These are phyloP conservation scores for Aspergillus arachidicola DNA, from an alignment of 2,329 filamentous ascomycete genomes.

Conservation along the genomic window DNA sequence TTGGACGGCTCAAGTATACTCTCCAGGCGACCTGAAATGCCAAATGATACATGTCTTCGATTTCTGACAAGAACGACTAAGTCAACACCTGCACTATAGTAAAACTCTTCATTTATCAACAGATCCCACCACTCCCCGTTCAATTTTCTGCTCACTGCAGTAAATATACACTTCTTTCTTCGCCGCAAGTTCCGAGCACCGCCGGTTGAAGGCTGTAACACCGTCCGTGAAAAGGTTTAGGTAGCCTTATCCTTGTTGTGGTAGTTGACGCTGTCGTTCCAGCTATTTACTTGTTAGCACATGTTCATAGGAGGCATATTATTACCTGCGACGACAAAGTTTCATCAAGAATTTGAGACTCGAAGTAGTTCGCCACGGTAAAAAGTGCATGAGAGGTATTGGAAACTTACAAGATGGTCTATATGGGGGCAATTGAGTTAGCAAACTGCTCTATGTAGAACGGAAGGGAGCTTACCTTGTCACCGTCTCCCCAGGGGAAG, in stretches of 20 bases:
- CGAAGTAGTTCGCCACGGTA: neutral
- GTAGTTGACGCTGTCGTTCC: conserved; percentile 95
- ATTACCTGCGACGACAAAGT: neutral
- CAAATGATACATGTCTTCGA: neutral
- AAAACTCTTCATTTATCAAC: conserved; percentile 26
- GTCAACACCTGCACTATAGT: conserved; percentile 17
- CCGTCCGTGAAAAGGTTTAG: conserved; percentile 27
- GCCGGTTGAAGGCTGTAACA: conserved; percentile 7
- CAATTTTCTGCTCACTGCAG: conserved; percentile 20
- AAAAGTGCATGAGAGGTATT: neutral
- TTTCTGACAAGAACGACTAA: conserved; percentile 18
- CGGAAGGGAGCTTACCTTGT: conserved; percentile 69
- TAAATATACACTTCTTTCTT: conserved; percentile 36
- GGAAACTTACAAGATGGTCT: conserved; percentile 69
- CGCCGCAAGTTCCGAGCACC: neutral
- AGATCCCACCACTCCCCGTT: conserved; percentile 7
- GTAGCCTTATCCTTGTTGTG: conserved; percentile 83
- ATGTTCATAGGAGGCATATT: neutral
- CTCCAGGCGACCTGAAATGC: neutral
- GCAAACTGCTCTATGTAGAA: neutral
- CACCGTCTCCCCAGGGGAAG: conserved; percentile 91
- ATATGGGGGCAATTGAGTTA: conserved; percentile 11
- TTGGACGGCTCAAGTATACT: neutral
- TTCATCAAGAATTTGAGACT: neutral
- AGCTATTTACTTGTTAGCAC: conserved; percentile 58